These are phyloP conservation scores for Geotrichum fermentans DNA, from an alignment of 1,139 yeast genomes.

Conservation along the genomic window DNA sequence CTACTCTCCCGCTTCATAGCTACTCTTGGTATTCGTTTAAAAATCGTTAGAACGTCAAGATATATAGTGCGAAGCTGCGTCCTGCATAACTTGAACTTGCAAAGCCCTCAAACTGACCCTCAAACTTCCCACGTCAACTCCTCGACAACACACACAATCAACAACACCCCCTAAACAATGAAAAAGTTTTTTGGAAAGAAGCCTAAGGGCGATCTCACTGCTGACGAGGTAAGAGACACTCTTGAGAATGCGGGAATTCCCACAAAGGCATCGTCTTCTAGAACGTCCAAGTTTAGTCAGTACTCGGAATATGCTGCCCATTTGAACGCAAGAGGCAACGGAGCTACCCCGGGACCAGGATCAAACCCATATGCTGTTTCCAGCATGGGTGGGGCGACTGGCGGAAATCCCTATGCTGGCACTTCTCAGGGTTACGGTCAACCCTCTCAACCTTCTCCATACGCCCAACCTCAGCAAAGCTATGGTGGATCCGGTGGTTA, in stretches of 20 bases:
- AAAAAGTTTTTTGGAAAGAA: slow-evolving; percentile 36
- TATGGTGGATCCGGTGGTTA: slow-evolving; percentile 2
- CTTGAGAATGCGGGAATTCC: slow-evolving; percentile 33
- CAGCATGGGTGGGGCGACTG: background rate
- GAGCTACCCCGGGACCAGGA: slow-evolving; percentile 16
- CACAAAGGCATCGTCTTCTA: slow-evolving; percentile 23
- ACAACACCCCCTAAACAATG: slow-evolving; percentile 25
- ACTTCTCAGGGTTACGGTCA: slow-evolving; percentile 10
- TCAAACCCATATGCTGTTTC: slow-evolving; percentile 22
- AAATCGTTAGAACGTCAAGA: too few species aligned
- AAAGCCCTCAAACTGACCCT: too few species aligned
- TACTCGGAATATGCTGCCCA: slow-evolving; percentile 35
- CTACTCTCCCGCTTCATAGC: too few species aligned
- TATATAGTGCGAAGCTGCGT: too few species aligned
- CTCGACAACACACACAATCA: too few species aligned
- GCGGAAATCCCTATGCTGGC: slow-evolving; percentile 41
- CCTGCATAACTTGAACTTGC: too few species aligned
- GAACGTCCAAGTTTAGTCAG: slow-evolving; percentile 36
- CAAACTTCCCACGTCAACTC: too few species aligned
- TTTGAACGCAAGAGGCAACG: slow-evolving; percentile 21
- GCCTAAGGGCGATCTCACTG: slow-evolving; percentile 35
- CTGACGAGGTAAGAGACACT: slow-evolving; percentile 35
- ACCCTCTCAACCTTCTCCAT: background rate
- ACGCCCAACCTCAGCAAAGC: background rate
- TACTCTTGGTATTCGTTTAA: too few species aligned